Base-by-base conservation (phyloP, 1,139 yeast genomes). In the Geotrichum bryndzae region DNA sequence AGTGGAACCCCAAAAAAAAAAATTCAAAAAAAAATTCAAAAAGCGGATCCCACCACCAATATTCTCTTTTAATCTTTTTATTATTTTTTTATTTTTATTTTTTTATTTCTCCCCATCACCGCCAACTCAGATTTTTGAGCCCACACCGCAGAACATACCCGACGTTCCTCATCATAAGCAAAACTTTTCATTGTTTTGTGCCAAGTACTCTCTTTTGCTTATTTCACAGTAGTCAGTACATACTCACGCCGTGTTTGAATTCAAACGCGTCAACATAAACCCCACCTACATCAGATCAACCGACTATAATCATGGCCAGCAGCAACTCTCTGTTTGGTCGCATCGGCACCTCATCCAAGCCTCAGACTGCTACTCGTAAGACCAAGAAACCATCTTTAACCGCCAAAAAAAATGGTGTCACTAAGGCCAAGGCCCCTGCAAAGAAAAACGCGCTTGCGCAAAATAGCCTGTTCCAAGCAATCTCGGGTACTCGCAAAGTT, bases 391-490 rank as follows among this genome's bases (percentile, higher is more conserved):
- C 23, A n/a, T 2, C 48, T 7, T 41, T 15, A 6, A n/a, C 22
- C 2, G 22, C 48, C 2, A 7, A 23, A 2, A 41, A 41, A 23
- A 41, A 10, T 23, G 22, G 48, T n/a, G 22, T 41, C 22, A 41
- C 10, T 23, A 41, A 41, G 51, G 29, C 25, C 57, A 23, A 22
- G 18, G n/a, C 18, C 11, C 29, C 35, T 8, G n/a, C 31, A 31
- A 54, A 41, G 25, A 35, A 33, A 18, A 56, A 38, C 48, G 50
- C 52, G 23, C 50, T 56, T 27, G 51, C 55, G 18, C 51, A 60
- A 10, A 60, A 60, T 54, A 35, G 55, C 18, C 41, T 60, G 11
- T 60, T 56, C n/a, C 38, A 46, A 41, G 62, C 62, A 2, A 60
- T 60, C 22, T 31, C 51, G 11, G 63, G 63, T 3, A 53, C 25